Base-by-base conservation (phyloP, 495 filamentous ascomycete genomes). In the Penicillium macrosclerotiorum region DNA sequence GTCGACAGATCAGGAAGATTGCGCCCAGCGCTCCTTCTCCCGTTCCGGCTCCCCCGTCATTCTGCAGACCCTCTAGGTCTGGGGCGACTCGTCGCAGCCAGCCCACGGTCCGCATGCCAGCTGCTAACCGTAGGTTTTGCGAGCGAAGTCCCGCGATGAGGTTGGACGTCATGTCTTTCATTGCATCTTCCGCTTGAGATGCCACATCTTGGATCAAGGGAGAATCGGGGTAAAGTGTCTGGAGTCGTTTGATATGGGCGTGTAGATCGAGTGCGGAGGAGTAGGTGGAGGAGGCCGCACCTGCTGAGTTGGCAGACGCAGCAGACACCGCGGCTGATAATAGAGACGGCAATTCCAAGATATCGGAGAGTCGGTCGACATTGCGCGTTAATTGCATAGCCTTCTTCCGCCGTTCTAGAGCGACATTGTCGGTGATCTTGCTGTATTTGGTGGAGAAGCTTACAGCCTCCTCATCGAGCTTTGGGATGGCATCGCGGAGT, bases 181-280 rank as follows among this genome's bases (percentile, higher is more conserved):
- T 96, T 13, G 87, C 89, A 29, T 82, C 82, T 49, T 95, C 91
- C 14, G 92, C 89, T 58, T 95, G 87, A 8, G 69, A 53, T 9
- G 82, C 78, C 23, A 97, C 85, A 34, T 83, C 83, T 20, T 73
- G 69, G 11, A 97, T 78, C 20, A 96, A 73, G 2, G 76, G 73
- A 0, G 90, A 95, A 37, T 85, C 73, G 0, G 89, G 84, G 65
- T 96, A 94, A 45, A 96, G 72, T 2, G 80, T 79, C 47, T 90
- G 84, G 3, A 99, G 72, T 13, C 94, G 79, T 46, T 89, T 87
- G 63, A 96, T 95, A 67, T 96, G 94, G n/a, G 86, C 83, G 60
- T 95, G 84, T 4, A 97, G 73, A 57, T 99, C 94, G 33, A 99
- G 74, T 1, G 92, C 92, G 0, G 89, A 87, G 2, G 92, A 86